These are phyloP conservation scores for Botryotinia convoluta DNA, from an alignment of 2,329 filamentous ascomycete species.

Conservation along the genomic window DNA sequence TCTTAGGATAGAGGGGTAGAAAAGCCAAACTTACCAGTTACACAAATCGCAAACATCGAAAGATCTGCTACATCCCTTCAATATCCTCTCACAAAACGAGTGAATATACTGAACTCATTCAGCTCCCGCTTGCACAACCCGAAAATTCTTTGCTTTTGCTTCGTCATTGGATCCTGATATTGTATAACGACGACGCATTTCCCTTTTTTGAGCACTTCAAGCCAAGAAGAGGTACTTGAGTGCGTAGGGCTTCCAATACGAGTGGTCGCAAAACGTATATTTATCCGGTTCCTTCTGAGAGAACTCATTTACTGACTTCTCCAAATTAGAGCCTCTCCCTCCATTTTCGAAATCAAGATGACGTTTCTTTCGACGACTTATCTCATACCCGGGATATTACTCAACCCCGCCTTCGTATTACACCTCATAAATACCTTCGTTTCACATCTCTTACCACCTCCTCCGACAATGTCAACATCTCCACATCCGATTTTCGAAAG, in stretches of 20 bases:
- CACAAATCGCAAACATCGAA: background rate
- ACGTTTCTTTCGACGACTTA: conserved; percentile 33
- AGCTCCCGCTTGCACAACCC: background rate
- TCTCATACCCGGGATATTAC: conserved; percentile 40
- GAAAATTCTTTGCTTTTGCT: background rate
- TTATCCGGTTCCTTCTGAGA: background rate
- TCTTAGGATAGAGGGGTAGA: conserved; percentile 1
- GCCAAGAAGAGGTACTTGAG: background rate
- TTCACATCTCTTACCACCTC: conserved; percentile 38
- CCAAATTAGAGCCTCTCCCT: conserved; percentile 5
- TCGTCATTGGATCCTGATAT: background rate
- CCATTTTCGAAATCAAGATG: conserved; percentile 27
- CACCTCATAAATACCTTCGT: conserved; percentile 42
- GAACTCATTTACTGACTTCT: background rate
- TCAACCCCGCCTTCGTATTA: conserved; percentile 43
- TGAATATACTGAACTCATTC: background rate
- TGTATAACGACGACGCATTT: background rate
- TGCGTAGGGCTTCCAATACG: background rate
- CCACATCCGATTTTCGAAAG: conserved; percentile 35
- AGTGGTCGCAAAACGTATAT: background rate
- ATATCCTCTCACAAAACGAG: background rate
- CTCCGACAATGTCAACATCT: conserved; percentile 33
- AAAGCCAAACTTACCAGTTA: background rate
- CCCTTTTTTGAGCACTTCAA: background rate
- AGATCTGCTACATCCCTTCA: background rate